phyloP scores from a whole-genome alignment of 1,139 yeast genomes.

The Suhomyces ambrosiae region DNA sequence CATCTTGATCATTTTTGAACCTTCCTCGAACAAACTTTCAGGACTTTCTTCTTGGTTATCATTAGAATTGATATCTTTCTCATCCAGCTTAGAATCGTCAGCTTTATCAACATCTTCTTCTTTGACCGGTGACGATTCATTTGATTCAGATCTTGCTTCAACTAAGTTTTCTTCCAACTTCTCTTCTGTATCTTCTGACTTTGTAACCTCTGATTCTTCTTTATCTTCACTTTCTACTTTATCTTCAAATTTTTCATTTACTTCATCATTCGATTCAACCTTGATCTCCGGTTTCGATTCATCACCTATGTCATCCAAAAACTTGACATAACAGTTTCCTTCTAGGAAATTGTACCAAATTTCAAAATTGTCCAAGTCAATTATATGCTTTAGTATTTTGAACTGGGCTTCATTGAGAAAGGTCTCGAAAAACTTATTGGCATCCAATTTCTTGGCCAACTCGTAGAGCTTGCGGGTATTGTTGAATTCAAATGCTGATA shows the following conservation, averaged over 20 bases:
- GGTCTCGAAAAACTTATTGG: slow-evolving; percentile 53
- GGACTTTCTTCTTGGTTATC: slow-evolving; percentile 9
- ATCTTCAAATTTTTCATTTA: too few species aligned
- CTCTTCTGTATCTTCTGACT: slow-evolving; percentile 4
- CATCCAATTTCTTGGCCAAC: slow-evolving; percentile 52
- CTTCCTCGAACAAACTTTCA: slow-evolving; percentile 48
- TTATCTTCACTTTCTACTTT: not conserved
- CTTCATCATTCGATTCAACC: not conserved
- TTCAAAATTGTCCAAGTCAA: slow-evolving; percentile 30
- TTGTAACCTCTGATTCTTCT: slow-evolving; percentile 3
- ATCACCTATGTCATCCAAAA: slow-evolving; percentile 20
- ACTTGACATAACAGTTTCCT: slow-evolving; percentile 49
- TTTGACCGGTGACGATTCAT: too few species aligned
- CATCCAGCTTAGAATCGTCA: too few species aligned
- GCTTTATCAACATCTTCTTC: too few species aligned
- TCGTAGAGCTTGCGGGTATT: slow-evolving; percentile 43
- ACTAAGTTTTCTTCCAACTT: not conserved
- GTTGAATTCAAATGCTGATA: slow-evolving; percentile 46
- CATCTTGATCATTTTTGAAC: slow-evolving; percentile 49
- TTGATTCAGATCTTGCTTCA: too few species aligned
- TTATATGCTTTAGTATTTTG: slow-evolving; percentile 50
- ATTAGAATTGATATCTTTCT: slow-evolving; percentile 13
- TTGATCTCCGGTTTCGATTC: slow-evolving; percentile 2
- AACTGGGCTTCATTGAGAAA: slow-evolving; percentile 66
- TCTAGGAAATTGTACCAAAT: slow-evolving; percentile 58